Percentiles rank a stretch among this genome's conserved stretches.
Evolutionary conservation across 2,329 filamentous ascomycete species (phyloP).

Genomic region (Neofusicoccum sp.): DNA sequence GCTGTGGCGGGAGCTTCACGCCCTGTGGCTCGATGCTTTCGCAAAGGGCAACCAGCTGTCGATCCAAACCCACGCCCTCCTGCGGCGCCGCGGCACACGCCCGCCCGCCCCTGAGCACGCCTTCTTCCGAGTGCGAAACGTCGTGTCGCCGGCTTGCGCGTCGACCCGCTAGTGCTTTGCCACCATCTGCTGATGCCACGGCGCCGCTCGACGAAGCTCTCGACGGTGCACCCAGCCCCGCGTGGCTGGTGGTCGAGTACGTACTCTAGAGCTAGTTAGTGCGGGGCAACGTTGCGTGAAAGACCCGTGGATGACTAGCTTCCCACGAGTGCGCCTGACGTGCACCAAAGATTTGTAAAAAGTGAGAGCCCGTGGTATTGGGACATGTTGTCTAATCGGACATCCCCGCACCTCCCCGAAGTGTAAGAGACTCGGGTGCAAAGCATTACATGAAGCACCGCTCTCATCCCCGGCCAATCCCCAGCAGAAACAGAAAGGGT

Average conservation of each 20-base stretch:
- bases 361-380: neutral
- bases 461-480: neutral
- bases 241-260: neutral
- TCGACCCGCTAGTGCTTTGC: neutral
- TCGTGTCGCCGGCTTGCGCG: neutral
- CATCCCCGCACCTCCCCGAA: neutral
- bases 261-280: neutral
- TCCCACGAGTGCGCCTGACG: neutral
- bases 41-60: neutral
- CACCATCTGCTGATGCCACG: neutral
- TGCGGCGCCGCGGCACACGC: neutral
- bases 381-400: neutral
- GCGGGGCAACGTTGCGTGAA: conserved; percentile 8
- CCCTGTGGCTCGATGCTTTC: conserved; percentile 8
- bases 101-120: neutral
- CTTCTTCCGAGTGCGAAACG: neutral
- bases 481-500: neutral
- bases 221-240: neutral
- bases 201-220: neutral
- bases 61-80: neutral
- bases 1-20: conserved; percentile 10
- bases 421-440: neutral
- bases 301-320: conserved; percentile 3
- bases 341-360: conserved; percentile 11
- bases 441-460: conserved; percentile 12